Percentiles rank a stretch among this genome's conserved stretches.
Conservation (phyloP, 768 basidiomycete species). For the Botryobasidium botryosum region DNA sequence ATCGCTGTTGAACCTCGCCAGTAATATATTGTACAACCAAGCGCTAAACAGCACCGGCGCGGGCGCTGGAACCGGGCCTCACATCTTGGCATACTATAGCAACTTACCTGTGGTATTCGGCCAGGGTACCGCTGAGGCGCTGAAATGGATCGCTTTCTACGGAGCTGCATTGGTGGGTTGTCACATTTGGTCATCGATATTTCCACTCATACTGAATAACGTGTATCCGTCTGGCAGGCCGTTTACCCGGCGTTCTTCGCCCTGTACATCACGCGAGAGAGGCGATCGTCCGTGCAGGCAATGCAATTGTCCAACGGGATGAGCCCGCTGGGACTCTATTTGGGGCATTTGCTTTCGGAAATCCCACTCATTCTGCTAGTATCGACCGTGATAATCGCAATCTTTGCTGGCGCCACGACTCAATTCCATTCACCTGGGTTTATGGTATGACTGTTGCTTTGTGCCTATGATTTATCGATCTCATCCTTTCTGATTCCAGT, state of each 20-base stretch:
- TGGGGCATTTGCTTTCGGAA: conserved; percentile 67
- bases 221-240: conserved; percentile 25
- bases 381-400: conserved; percentile 43
- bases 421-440: conserved; percentile 57
- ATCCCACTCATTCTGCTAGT: conserved; percentile 39
- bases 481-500: conserved; percentile 26
- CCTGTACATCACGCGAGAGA: conserved; percentile 58
- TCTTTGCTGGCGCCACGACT: conserved; percentile 38
- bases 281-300: conserved; percentile 50
- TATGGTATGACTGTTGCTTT: conserved; percentile 36
- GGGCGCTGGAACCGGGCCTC: no score
- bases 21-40: conserved; percentile 47
- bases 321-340: conserved; percentile 26
- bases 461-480: background rate
- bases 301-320: conserved; percentile 73
- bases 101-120: conserved; percentile 22
- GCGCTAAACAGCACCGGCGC: conserved; percentile 38
- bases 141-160: conserved; percentile 62
- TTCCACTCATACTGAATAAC: no score
- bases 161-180: conserved; percentile 47
- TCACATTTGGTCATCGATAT: no score
- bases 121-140: conserved; percentile 36
- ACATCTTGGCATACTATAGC: no score
- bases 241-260: conserved; percentile 73
- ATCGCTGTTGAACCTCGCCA: conserved; percentile 47